Conservation (phyloP, 768 basidiomycete genomes). For the Mycena haematopus region DNA sequence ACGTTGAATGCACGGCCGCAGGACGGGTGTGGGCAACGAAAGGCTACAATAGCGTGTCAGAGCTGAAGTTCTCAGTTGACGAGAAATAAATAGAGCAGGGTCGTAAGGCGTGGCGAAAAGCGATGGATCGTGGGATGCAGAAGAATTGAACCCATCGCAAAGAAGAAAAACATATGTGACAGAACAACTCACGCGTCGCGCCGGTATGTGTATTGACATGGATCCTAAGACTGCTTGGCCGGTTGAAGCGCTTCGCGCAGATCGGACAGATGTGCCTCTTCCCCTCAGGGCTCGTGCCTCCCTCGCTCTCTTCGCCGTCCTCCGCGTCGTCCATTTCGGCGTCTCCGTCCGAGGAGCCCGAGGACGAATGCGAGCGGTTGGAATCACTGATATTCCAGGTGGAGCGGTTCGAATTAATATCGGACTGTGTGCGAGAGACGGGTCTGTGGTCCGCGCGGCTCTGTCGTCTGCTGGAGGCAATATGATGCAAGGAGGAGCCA, state of each 20-base stretch:
- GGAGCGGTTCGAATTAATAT: neutral
- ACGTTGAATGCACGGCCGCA: constrained; percentile 84
- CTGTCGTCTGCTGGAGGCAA: constrained; percentile 7
- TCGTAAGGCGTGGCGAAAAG: neutral
- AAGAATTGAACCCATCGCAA: neutral
- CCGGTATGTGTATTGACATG: constrained; percentile 76
- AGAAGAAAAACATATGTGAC: neutral
- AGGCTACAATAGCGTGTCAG: constrained; percentile 46
- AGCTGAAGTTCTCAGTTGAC: neutral
- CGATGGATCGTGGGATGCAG: neutral
- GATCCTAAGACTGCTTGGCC: constrained; percentile 70
- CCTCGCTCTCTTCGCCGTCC: constrained; percentile 33
- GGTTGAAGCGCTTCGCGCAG: constrained; percentile 70
- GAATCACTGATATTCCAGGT: neutral
- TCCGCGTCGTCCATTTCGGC: constrained; percentile 33
- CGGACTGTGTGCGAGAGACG: neutral
- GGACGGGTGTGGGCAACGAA: constrained; percentile 74
- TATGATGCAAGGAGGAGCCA: constrained; percentile 11
- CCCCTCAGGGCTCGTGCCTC: constrained; percentile 34
- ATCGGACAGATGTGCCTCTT: constrained; percentile 58
- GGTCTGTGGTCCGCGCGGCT: neutral
- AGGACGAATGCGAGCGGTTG: neutral
- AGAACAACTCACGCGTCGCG: constrained; percentile 58
- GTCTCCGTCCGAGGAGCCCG: constrained; percentile 17
- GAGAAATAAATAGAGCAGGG: neutral